Evolutionary conservation across 257 asterid genomes (phyloP), one percentile per base, ranked within the genome.

Genomic region (Phtheirospermum japonicum): DNA sequence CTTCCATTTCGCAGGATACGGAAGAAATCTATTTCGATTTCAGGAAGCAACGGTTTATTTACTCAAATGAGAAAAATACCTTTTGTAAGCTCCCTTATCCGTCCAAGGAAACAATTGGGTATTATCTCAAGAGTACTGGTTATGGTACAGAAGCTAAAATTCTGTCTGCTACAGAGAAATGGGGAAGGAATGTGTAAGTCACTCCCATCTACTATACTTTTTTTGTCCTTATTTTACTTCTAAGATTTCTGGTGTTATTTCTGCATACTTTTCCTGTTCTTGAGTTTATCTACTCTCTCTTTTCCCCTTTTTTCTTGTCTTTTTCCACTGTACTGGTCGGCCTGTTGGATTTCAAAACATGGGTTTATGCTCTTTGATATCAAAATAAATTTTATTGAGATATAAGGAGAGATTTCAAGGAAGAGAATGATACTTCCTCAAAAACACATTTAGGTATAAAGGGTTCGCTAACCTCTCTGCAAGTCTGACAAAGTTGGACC

Each of bases 101-200:
- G 42, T 78, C 95, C 55, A 92, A 92, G 79, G 99, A 89, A 77
- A 77, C 90, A 67, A 75, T 92, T 71, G 97, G 96, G 57, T 80
- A 81, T 80, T 92, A 86, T 74, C 87, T 89, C 36, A 92, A 82
- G 84, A 82, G 75, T 70, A 80, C 99, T 63, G 97, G 97, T 55
- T 80, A 89, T 82, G 97, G 99, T 43, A 86, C 99, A 28, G 97
- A 86, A 49, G 91, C 99, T 73, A 92, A 86, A 80, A 71, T 89
- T 75, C 26, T 64, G 65, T 65, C 94, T 32, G 97, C 96, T 42
- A 70, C 82, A 11, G 97, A 89, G 76, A 92, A 89, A 73, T 92
- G 99, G 99, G 99, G 99, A 73, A 85, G 97, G 65, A 92, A 92
- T 72, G 87, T 82, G 99, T 92, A 81, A 73, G 98, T 81, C 49